A percentile compares a stretch with the other conserved stretches of the same genome.
phyloP scores from a whole-genome alignment of 352 stramenopile genomes.

The Phytophthora pinifolia region DNA sequence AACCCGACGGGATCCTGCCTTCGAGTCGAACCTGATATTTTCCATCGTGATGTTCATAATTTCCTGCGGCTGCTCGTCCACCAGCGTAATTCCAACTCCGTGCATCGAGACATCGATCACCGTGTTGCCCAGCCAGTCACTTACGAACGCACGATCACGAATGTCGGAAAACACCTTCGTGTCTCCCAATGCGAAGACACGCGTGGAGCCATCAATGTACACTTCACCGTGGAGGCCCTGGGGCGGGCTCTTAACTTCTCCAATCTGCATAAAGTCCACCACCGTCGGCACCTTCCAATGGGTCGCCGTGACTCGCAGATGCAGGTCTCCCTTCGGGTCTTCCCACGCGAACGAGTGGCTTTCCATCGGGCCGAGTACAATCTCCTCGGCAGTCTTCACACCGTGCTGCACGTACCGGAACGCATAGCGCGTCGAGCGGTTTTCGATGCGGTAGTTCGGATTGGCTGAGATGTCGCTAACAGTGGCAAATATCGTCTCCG shows the following conservation, averaged over 20 bases:
- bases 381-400: slow-evolving; percentile 59
- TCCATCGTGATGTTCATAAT: slow-evolving; percentile 89
- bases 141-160: slow-evolving; percentile 52
- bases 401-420: slow-evolving; percentile 78
- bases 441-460: slow-evolving; percentile 84
- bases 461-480: slow-evolving; percentile 68
- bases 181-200: slow-evolving; percentile 81
- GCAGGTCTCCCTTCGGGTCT: slow-evolving; percentile 57
- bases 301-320: slow-evolving; percentile 58
- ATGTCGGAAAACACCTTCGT: slow-evolving; percentile 60
- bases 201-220: slow-evolving; percentile 82
- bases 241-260: slow-evolving; percentile 51
- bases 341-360: slow-evolving; percentile 85
- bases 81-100: slow-evolving; percentile 76
- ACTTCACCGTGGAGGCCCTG: slow-evolving; percentile 74
- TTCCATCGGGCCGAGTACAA: slow-evolving; percentile 65
- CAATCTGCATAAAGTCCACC: slow-evolving; percentile 79
- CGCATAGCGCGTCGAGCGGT: slow-evolving; percentile 68
- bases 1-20: slow-evolving; percentile 42
- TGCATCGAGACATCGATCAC: slow-evolving; percentile 79
- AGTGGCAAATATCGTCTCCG: slow-evolving; percentile 72
- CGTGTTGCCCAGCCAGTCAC: slow-evolving; percentile 74
- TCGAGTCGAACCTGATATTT: slow-evolving; percentile 68
- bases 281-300: slow-evolving; percentile 72
- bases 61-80: slow-evolving; percentile 75